Evolutionary conservation across 345 rosid species (phyloP), one percentile per base, ranked within the genome.

Genomic region (Hypericum perforatum): DNA sequence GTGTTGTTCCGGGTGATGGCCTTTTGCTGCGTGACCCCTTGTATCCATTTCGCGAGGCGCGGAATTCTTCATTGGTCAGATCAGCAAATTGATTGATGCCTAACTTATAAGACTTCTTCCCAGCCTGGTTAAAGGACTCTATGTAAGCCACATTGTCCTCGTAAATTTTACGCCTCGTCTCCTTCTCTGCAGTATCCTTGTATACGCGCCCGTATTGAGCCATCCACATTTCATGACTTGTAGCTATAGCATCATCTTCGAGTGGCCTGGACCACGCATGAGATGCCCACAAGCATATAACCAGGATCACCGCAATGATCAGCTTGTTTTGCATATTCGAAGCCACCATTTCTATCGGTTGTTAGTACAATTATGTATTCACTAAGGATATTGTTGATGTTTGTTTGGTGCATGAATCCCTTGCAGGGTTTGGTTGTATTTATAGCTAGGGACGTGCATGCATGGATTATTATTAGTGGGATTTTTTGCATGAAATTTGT

Each of bases 221-320:
- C 75, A 74, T 68, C 82, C 77, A 74, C 52, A 45, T 49, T 43
- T 61, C 65, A 14, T 77, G 63, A 11, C 55, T 63, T 8, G 52
- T 70, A 5, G 10, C 16, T 57, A 61, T 48, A 56, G 75, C 42
- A 45, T 52, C 46, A 16, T 63, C 73, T 5, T 12, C 8, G 12
- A 74, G 29, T 13, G 65, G 32, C 10, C 66, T 61, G 5, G 75
- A 69, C 53, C 37, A 44, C 16, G 66, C 64, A 29, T 40, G 60
- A 0, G 55, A 57, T 9, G 71, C 64, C 9, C 53, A 61, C 0
- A 60, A 11, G 8, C 60, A 63, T 16, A 73, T 11, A 11, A 45
- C n/a, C 37, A 65, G 6, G 7, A 50, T 32, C 1, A 43, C 45
- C 1, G 16, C 37, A 2, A 53, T 5, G 29, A 67, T 0, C 4